Percentiles rank a stretch among this genome's conserved stretches.
Conservation (phyloP, 2,329 filamentous ascomycete genomes). For the Venturia nashicola region DNA sequence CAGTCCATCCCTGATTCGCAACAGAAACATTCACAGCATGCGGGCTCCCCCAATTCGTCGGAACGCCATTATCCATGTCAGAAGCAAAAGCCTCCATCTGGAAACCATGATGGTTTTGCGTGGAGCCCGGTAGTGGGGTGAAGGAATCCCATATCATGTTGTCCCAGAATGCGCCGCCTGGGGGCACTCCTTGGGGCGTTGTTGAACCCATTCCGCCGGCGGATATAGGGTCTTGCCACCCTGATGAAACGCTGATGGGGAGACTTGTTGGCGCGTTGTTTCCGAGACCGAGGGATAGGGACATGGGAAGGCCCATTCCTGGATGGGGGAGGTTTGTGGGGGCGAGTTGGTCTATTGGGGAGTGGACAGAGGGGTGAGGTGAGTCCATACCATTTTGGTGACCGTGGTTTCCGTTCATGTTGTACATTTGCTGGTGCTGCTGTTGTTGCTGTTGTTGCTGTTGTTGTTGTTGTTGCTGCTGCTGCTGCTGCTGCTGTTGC, state of each 20-base stretch:
- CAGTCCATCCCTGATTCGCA: neutral
- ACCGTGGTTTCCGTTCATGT: neutral
- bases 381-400: neutral
- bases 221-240: constrained; percentile 16
- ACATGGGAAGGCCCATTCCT: neutral
- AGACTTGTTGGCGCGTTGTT: constrained; percentile 7
- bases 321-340: constrained; percentile 11
- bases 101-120: neutral
- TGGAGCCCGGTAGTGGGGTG: neutral
- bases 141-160: constrained; percentile 30
- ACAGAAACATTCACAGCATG: neutral
- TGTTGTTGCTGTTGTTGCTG: constrained; percentile 6
- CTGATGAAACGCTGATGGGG: constrained; percentile 9
- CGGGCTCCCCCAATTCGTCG: neutral
- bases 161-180: constrained; percentile 22
- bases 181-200: constrained; percentile 7
- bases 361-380: neutral
- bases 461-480: constrained; percentile 6
- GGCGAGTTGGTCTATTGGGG: constrained; percentile 6
- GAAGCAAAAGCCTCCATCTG: constrained; percentile 1
- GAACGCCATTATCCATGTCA: neutral
- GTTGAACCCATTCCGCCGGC: constrained; percentile 19
- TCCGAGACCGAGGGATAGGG: constrained; percentile 12
- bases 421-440: neutral
- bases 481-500: constrained; percentile 2